Evolutionary conservation across 768 basidiomycete genomes (phyloP), one percentile per base, ranked within the genome.

Genomic region (Ramaria sp.): DNA sequence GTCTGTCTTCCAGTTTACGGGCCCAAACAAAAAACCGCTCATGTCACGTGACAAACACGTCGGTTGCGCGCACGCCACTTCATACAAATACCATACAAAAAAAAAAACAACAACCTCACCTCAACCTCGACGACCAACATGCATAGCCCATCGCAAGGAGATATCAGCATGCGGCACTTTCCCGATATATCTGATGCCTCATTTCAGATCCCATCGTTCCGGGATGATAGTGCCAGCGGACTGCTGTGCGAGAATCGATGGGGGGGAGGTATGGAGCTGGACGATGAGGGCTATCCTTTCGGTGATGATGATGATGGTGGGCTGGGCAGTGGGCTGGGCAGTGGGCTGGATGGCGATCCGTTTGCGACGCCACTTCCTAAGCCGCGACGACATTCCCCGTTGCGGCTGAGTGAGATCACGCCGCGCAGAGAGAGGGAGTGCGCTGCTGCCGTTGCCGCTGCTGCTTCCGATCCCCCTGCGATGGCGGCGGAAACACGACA

Each of bases 281-380:
- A 70, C 25, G 55, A 69, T 36, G 64, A n/a, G n/a, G n/a, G n/a
- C n/a, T n/a, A 74, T 12, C 63, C 73, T 16, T 70, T 61, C 20
- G 75, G 81, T 54, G 70, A 71, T 56, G 71, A 73, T 66, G 75
- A 77, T 62, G 70, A 83, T n/a, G n/a, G n/a, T n/a, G n/a, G n/a
- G n/a, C n/a, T n/a, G n/a, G n/a, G n/a, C n/a, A n/a, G n/a, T n/a
- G n/a, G n/a, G n/a, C n/a, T n/a, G n/a, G n/a, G n/a, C n/a, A n/a
- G n/a, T 50, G 64, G 63, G 55, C 71, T 67, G 55, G 69, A 62
- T 16, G 69, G 68, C 48, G 68, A 73, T 56, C 69, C 71, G 39
- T 61, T 73, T 48, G 63, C 68, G 20, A 71, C 70, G 15, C 64
- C 71, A 45, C 52, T 65, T 25, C 58, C 48, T 54, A 56, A 48